Evolutionary conservation across 305 asterid species (phyloP).

Genomic region (Fraxinus sp.): DNA sequence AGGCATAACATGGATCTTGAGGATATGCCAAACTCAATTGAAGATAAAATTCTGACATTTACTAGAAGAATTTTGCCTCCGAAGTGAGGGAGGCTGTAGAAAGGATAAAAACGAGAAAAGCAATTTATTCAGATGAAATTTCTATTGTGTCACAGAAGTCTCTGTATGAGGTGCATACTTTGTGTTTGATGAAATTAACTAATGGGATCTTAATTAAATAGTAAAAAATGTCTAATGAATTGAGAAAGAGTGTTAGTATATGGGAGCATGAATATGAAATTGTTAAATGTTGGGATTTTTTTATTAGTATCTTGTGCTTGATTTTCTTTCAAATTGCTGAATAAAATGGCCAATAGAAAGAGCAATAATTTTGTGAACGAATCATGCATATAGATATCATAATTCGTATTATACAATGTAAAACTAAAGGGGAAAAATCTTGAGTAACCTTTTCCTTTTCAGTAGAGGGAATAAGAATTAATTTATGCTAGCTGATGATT

Average conservation of each 20-base stretch:
- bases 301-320: conserved; percentile 10
- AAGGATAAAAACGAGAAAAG: not conserved
- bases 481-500: conserved; percentile 1
- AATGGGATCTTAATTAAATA: not conserved
- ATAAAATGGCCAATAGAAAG: not conserved
- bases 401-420: not conserved
- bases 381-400: not conserved
- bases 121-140: not conserved
- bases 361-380: not conserved
- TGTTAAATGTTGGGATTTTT: not conserved
- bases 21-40: not conserved
- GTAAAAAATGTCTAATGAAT: not conserved
- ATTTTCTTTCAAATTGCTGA: not conserved
- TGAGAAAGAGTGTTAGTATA: not conserved
- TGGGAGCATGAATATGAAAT: not conserved
- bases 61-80: not conserved
- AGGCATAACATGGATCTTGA: not conserved
- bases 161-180: not conserved
- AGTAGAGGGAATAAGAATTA: not conserved
- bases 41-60: not conserved
- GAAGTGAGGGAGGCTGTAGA: not conserved
- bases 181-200: not conserved
- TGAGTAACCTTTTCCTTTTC: not conserved
- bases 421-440: not conserved
- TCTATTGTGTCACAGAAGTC: not conserved